Conservation (phyloP, 2,329 filamentous ascomycete genomes). For the Scedosporium boydii region DNA sequence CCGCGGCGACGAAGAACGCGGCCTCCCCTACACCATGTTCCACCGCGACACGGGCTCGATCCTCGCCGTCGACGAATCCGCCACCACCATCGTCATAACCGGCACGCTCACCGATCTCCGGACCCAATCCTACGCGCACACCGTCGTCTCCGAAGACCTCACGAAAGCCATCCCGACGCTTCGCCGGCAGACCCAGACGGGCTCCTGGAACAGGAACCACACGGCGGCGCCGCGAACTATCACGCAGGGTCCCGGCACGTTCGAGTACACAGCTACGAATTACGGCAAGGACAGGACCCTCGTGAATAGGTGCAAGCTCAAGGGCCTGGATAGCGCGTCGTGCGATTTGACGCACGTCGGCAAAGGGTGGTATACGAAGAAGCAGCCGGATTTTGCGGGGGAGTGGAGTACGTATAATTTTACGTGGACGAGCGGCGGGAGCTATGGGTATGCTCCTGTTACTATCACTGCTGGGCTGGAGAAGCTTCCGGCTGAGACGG, state of each 20-base stretch:
- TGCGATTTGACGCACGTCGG: conserved; percentile 19
- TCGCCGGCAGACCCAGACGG: background rate
- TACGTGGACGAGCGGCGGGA: conserved; percentile 17
- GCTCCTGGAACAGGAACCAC: conserved; percentile 7
- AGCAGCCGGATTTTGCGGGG: conserved; percentile 6
- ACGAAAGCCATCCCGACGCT: conserved; percentile 8
- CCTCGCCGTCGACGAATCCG: conserved; percentile 11
- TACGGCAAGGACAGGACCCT: conserved; percentile 13
- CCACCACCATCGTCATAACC: conserved; percentile 16
- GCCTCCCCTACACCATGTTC: conserved; percentile 15
- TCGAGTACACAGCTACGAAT: conserved; percentile 16
- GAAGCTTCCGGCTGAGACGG: conserved; percentile 9
- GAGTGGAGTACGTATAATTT: conserved; percentile 17
- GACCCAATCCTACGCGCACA: conserved; percentile 3
- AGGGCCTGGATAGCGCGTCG: conserved; percentile 14
- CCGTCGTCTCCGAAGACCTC: conserved; percentile 5
- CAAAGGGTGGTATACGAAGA: conserved; percentile 15
- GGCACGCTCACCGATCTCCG: conserved; percentile 14
- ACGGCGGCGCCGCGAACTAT: conserved; percentile 16
- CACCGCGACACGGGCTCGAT: conserved; percentile 15
- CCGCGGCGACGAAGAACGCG: conserved; percentile 13
- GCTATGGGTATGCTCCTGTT: conserved; percentile 18
- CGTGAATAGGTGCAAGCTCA: conserved; percentile 17
- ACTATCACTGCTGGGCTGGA: conserved; percentile 14
- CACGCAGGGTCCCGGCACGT: conserved; percentile 17